Base-by-base conservation (phyloP, 192 early-diverging fungal species). In the Dispira parvispora region DNA sequence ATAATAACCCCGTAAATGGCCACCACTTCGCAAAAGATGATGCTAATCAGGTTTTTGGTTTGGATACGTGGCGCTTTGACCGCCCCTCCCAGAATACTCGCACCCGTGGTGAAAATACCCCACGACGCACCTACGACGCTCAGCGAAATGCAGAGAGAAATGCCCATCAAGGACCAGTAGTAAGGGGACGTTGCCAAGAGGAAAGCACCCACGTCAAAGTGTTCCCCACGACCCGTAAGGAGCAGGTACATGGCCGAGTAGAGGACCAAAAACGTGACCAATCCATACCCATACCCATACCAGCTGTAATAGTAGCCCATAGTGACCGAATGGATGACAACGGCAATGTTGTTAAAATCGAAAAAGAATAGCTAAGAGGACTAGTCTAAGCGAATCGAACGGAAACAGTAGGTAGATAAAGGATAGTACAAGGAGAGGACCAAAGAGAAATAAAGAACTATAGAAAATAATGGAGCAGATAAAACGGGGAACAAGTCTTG, bases 21-120 rank as follows among this genome's bases (percentile, higher is more conserved):
- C 12, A 98, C 95, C 54, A 96, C 96, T 77, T 98, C 96, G 75
- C 93, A 98, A 69, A 98, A 98, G 70, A 96, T 98, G 65, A 98
- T 94, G 67, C 89, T 90, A 73, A 97, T 94, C 66, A 98, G 80
- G 79, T 98, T 98, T 75, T 94, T 94, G 27, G 93, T 94, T 52
- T 86, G 79, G 64, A 98, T 96, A 38, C 96, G 80, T 62, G 96
- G 96, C 3, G 90, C 82, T 49, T 81, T 78, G 49, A 98, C 90
- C 14, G 88, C 90, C 21, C 79, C 92, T 67, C 92, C 95, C 20
- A 98, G 76, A 27, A 98, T 78, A 64, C 80, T 83, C 27, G 88
- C 79, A n/a, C 92, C 95, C 18, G 89, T 87, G 56, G 90, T 87
- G 63, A 91, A 94, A 60, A 98, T 98, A 62, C 96, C 96, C 92